These are phyloP conservation scores for Rhynchosporium secalis DNA, from an alignment of 2,329 filamentous ascomycete genomes.

Conservation along the genomic window DNA sequence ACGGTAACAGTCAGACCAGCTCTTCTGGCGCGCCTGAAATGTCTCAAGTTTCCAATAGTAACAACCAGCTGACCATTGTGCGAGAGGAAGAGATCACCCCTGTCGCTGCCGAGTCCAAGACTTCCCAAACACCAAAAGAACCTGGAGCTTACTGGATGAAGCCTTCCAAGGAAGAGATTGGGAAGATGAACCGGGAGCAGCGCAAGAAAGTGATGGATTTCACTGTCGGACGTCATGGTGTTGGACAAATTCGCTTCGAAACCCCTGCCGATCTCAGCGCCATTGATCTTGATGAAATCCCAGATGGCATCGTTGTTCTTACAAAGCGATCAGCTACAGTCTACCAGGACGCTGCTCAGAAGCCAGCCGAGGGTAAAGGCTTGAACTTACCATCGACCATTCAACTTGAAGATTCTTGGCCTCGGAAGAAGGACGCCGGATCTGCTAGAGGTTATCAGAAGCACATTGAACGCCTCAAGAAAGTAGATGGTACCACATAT, in stretches of 20 bases:
- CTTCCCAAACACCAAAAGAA: slow-evolving; percentile 29
- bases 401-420: slow-evolving; percentile 90
- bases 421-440: slow-evolving; percentile 65
- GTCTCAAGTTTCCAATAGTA: slow-evolving; percentile 61
- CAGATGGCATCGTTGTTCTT: slow-evolving; percentile 73
- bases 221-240: slow-evolving; percentile 77
- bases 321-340: slow-evolving; percentile 81
- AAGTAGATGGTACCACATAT: slow-evolving; percentile 78
- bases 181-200: slow-evolving; percentile 76
- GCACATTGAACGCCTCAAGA: slow-evolving; percentile 79
- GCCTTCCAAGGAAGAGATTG: slow-evolving; percentile 72
- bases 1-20: slow-evolving; percentile 49
- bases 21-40: slow-evolving; percentile 58
- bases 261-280: slow-evolving; percentile 78
- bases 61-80: slow-evolving; percentile 77
- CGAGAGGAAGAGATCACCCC: slow-evolving; percentile 62
- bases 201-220: slow-evolving; percentile 73
- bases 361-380: slow-evolving; percentile 81
- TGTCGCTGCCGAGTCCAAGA: slow-evolving; percentile 18
- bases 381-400: slow-evolving; percentile 90
- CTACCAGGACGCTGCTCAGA: slow-evolving; percentile 71
- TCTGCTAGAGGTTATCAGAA: slow-evolving; percentile 67
- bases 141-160: slow-evolving; percentile 86
- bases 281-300: slow-evolving; percentile 78
- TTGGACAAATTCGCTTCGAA: slow-evolving; percentile 81